Evolutionary conservation across 2,329 filamentous ascomycete genomes (phyloP).

Genomic region (Aspergillus cejpii): DNA sequence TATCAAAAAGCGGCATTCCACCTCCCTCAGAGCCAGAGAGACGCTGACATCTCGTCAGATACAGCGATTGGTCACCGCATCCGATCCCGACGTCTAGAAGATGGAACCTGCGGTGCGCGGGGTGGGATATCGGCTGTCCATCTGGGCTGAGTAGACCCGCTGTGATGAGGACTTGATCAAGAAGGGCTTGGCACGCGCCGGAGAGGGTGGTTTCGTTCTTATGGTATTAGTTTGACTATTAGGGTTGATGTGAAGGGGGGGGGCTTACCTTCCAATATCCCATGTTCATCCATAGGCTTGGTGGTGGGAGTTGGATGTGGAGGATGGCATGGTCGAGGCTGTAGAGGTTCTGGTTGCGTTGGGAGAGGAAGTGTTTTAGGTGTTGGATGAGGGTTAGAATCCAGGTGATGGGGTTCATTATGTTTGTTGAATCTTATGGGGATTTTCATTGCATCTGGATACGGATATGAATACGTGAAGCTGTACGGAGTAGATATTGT

Average conservation of each 20-base stretch:
- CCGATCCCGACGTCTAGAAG: conserved; percentile 52
- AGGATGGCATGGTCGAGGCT: conserved; percentile 52
- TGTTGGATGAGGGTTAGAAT: not conserved
- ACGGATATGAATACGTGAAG: not conserved
- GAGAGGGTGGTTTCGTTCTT: conserved; percentile 35
- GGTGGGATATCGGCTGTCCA: conserved; percentile 4
- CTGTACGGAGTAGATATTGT: too few species aligned
- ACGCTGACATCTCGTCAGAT: conserved; percentile 31
- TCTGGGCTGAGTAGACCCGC: conserved; percentile 36
- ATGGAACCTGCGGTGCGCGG: conserved; percentile 7
- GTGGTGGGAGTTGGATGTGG: conserved; percentile 44
- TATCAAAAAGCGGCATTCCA: conserved; percentile 32
- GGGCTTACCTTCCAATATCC: conserved; percentile 50
- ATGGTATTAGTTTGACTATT: conserved; percentile 1
- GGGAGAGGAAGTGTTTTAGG: not conserved
- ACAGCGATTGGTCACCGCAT: conserved; percentile 53
- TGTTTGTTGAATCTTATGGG: not conserved
- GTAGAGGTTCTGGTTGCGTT: conserved; percentile 33
- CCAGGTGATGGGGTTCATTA: conserved; percentile 5
- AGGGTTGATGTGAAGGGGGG: too few species aligned
- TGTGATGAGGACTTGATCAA: conserved; percentile 43
- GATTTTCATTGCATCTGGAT: too few species aligned
- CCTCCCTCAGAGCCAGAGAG: too few species aligned
- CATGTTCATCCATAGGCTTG: conserved; percentile 59
- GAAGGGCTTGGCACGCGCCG: conserved; percentile 46